Evolutionary conservation across 345 rosid species (phyloP), one percentile per base, ranked within the genome.

Genomic region (Citrus mangshanensis): DNA sequence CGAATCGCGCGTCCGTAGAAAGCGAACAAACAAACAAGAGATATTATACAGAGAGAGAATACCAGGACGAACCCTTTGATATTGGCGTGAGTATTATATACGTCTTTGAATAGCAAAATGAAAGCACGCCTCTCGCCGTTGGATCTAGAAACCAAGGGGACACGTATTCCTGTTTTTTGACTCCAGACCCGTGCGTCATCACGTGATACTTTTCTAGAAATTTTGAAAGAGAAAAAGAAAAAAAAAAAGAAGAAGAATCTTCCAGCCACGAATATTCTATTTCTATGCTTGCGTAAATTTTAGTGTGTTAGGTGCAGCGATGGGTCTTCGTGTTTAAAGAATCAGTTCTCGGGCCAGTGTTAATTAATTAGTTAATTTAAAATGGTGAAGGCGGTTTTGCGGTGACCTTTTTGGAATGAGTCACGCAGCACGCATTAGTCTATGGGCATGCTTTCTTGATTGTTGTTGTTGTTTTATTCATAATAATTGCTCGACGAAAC

Each of bases 251-350:
- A 5, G 4, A 10, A 25, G 34, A 61, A 40, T 14, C 27, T 10
- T 5, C 16, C 5, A 27, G 14, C 70, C 59, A 18, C 77, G 77
- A 74, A 74, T 74, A 74, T 62, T 21, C 77, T 9, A 25, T 49
- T 27, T 19, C 32, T 27, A 46, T 46, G 5, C 1, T 46, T 46
- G 49, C 12, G 49, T 3, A 10, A 42, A 42, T 9, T 42, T 42
- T 42, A 42, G 49, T 42, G 14, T 3, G 49, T 13, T 65, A 2
- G 46, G 70, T 66, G 70, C 46, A 38, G 21, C 70, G 5, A 66
- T 18, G 49, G 37, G 27, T 35, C 70, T 9, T 34, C 2, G 5
- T 7, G 16, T 56, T 56, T 22, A 56, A 0, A 42, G 51, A 42
- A 42, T 42, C 51, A 3, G 51, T 42, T 4, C 51, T 42, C 5